Percentiles rank a stretch among this genome's conserved stretches.
These are phyloP conservation scores for Glycyrrhiza uralensis DNA, from an alignment of 306 rosid genomes.

Conservation along the genomic window DNA sequence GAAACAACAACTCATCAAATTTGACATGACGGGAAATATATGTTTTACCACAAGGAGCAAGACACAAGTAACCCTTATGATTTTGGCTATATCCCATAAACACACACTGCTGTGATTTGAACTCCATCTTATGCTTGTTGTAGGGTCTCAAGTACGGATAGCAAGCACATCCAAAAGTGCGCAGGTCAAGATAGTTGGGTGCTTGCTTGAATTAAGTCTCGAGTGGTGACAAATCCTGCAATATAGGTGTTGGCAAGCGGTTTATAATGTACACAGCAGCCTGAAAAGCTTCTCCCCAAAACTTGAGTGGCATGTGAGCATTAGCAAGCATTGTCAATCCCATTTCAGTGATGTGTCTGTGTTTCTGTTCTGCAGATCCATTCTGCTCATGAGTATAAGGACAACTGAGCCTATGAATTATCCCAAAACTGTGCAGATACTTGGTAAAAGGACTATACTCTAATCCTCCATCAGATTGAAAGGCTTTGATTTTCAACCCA, in stretches of 20 bases:
- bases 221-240: not conserved
- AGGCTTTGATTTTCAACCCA: no score
- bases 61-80: not conserved
- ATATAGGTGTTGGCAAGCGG: not conserved
- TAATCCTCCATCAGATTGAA: no score
- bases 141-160: not conserved
- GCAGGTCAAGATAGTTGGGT: not conserved
- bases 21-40: not conserved
- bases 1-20: not conserved
- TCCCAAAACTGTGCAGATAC: no score
- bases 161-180: not conserved
- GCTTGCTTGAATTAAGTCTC: not conserved
- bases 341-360: no score
- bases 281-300: not conserved
- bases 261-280: not conserved
- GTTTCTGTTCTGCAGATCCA: not conserved
- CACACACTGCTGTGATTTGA: not conserved
- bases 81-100: not conserved
- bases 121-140: not conserved
- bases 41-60: not conserved
- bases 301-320: not conserved
- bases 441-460: no score
- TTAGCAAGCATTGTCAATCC: no score
- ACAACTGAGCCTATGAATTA: no score
- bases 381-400: no score